phyloP scores from a whole-genome alignment of 2,329 filamentous ascomycete genomes.

The Tolypocladium capitatum region DNA sequence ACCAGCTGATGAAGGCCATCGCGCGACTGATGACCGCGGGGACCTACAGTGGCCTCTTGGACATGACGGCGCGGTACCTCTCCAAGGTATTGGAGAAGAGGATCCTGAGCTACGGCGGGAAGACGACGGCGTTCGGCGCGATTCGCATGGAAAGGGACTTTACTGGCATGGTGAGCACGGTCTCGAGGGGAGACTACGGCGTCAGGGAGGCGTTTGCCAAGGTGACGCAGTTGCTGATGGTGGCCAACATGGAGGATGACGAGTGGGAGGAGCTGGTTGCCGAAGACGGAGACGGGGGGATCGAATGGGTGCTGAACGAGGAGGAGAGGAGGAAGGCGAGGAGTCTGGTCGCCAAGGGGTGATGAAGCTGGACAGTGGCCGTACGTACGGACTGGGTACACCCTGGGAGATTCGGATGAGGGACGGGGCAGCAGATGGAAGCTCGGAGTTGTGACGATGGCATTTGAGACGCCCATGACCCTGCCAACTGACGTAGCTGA shows the following conservation, averaged over 20 bases:
- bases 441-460: not conserved
- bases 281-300: slow-evolving; percentile 42
- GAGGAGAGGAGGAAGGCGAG: slow-evolving; percentile 66
- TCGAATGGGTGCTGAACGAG: slow-evolving; percentile 57
- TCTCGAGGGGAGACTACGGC: slow-evolving; percentile 60
- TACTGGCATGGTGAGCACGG: slow-evolving; percentile 55
- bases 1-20: slow-evolving; percentile 71
- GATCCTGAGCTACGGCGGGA: slow-evolving; percentile 66
- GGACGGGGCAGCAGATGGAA: too few relatives aligned
- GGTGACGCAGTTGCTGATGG: slow-evolving; percentile 68
- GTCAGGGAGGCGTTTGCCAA: slow-evolving; percentile 65
- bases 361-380: too few relatives aligned
- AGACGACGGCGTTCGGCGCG: slow-evolving; percentile 69
- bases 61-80: slow-evolving; percentile 61
- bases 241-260: slow-evolving; percentile 90
- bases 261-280: slow-evolving; percentile 71
- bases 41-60: slow-evolving; percentile 65
- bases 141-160: slow-evolving; percentile 77
- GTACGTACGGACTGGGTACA: too few relatives aligned
- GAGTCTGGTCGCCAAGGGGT: slow-evolving; percentile 40
- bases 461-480: too few relatives aligned
- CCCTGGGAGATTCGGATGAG: too few relatives aligned
- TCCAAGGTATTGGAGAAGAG: slow-evolving; percentile 74
- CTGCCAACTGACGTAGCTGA: not conserved
- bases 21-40: slow-evolving; percentile 68